Evolutionary conservation across 306 rosid species (phyloP).

Genomic region (Cicer arietinum): DNA sequence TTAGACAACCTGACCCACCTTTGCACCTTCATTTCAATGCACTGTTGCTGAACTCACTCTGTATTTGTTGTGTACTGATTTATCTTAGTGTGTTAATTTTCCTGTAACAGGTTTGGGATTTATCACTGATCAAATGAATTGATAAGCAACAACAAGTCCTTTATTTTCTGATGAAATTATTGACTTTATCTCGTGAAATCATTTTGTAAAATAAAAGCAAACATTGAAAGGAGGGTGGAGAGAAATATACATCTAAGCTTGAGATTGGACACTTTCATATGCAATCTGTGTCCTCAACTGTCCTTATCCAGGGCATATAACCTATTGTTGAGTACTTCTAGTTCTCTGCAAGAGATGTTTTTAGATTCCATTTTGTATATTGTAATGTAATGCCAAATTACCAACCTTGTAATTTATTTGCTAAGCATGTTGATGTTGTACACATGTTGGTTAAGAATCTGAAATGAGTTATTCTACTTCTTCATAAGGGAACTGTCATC

Average conservation of each 20-base stretch:
- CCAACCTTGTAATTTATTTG: background rate
- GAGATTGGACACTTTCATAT: background rate
- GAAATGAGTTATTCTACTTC: background rate
- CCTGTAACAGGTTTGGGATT: background rate
- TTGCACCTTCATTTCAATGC: background rate
- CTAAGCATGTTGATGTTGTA: background rate
- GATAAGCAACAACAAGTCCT: background rate
- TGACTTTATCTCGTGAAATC: background rate
- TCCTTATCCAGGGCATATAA: background rate
- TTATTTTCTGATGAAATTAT: background rate
- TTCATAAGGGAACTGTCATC: slow-evolving; percentile 6
- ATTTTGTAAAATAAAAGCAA: too few relatives aligned
- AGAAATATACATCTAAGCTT: background rate
- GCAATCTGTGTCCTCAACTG: background rate
- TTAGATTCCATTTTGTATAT: slow-evolving; percentile 2
- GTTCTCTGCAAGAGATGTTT: background rate
- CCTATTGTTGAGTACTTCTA: background rate
- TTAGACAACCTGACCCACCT: background rate
- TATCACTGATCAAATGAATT: background rate
- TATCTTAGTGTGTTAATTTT: background rate
- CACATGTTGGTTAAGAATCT: slow-evolving; percentile 4
- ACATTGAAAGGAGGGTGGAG: background rate
- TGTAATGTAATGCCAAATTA: background rate
- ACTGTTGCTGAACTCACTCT: background rate
- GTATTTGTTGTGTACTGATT: background rate